Conservation (phyloP, 1,284 basidiomycete species). For the Sphaerobolus stellatus region DNA sequence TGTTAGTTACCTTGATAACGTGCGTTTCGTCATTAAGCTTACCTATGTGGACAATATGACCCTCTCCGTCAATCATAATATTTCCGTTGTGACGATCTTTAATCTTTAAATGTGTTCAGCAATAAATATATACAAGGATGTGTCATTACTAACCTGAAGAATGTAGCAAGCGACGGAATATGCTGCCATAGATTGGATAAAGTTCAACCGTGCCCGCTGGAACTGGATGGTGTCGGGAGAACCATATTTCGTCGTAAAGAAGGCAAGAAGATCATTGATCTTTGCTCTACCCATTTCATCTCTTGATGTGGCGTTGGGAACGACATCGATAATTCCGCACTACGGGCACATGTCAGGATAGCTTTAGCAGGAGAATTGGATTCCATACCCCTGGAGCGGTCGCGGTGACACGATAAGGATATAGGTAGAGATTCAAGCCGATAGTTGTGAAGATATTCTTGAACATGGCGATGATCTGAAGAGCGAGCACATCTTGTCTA, state of each 20-base stretch:
- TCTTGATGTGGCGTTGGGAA: conserved; percentile 95
- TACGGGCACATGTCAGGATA: conserved; percentile 31
- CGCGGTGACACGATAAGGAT: conserved; percentile 96
- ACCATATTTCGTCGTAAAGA: conserved; percentile 96
- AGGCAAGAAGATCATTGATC: conserved; percentile 93
- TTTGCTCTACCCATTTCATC: conserved; percentile 99
- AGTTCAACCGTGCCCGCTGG: conserved; percentile 92
- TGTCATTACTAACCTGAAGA: conserved; percentile 51
- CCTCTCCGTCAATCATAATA: conserved; percentile 98
- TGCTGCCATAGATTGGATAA: conserved; percentile 98
- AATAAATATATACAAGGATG: background rate
- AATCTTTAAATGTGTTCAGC: conserved; percentile 41
- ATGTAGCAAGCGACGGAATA: conserved; percentile 99
- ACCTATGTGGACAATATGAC: conserved; percentile 95
- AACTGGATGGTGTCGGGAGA: conserved; percentile 86
- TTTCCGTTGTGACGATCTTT: conserved; percentile 99
- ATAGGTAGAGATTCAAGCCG: conserved; percentile 90
- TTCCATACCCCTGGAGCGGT: conserved; percentile 88
- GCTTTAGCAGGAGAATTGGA: background rate
- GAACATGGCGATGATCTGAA: conserved; percentile 99
- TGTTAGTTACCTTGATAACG: conserved; percentile 12
- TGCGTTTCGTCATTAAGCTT: conserved; percentile 23
- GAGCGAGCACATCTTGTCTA: conserved; percentile 93
- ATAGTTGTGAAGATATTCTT: conserved; percentile 94
- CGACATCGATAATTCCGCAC: conserved; percentile 98